Evolutionary conservation across 495 filamentous ascomycete species (phyloP), one percentile per base, ranked within the genome.

Genomic region (Daldinia caldariorum): DNA sequence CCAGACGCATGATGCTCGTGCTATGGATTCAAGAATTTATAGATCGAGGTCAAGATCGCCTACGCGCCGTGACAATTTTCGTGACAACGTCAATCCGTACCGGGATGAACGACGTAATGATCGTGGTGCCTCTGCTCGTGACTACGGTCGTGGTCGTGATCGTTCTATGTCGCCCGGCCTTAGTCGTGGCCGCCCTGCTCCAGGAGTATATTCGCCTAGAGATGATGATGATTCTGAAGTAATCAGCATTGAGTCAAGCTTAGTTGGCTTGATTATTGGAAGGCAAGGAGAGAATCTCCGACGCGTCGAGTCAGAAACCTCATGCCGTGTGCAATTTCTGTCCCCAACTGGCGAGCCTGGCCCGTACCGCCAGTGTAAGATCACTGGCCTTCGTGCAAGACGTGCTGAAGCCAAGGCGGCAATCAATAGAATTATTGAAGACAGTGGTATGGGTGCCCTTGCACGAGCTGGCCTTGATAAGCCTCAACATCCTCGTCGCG

Each of bases 261-360:
- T 94, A 41, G 92, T 95, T 37, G 92, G 92, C 29, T 81, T 95
- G 9, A 93, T 95, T 74, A 95, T 95, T 71, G 92, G 92, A 13
- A 85, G 92, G 38, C 88, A 92, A 68, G 92, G 92, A 54, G 92
- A 95, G 76, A 95, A 93, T 61, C 80, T 95, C 31, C 83, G 91
- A 64, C 89, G 90, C 38, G 89, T 95, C 61, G 92, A 95, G 75
- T 76, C 85, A 16, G 90, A 93, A 61, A 92, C 89, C 13, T 85
- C 87, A 4, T 90, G 91, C 70, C 80, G 91, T 57, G 91, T 95
- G 9, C 92, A 95, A 78, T 95, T 95, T 76, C 82, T 93, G 49
- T 90, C 90, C n/a, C 85, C 90, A 10, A 83, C 86, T 20, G 80
- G 81, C 58, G 89, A 91, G 66, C 83, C 82, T 47, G 91, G 89